phyloP scores from a whole-genome alignment of 768 basidiomycete species.

The Trametes cubensis region DNA sequence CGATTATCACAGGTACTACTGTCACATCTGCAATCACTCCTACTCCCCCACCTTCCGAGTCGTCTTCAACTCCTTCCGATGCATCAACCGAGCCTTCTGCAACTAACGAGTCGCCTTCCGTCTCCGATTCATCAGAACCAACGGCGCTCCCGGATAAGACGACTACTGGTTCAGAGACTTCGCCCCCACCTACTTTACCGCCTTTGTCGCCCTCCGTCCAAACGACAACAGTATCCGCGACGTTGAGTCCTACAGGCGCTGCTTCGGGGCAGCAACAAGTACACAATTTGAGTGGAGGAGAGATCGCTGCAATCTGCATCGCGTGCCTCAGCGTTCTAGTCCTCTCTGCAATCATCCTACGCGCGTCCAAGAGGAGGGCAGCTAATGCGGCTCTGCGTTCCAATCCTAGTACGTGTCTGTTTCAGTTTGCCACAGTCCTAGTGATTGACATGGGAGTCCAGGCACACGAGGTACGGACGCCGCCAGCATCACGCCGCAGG shows the following conservation, averaged over 20 bases:
- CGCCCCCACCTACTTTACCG: background rate
- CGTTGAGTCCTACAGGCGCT: background rate
- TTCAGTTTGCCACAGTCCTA: background rate
- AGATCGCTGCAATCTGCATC: constrained; percentile 7
- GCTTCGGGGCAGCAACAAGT: background rate
- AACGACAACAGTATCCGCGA: background rate
- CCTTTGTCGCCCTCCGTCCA: background rate
- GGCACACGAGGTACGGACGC: no score
- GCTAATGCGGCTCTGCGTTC: background rate
- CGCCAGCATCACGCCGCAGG: no score
- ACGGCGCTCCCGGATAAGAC: background rate
- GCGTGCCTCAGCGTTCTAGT: background rate
- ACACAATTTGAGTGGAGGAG: constrained; percentile 7
- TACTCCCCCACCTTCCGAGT: background rate
- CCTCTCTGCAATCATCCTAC: constrained; percentile 1
- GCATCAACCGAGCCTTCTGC: background rate
- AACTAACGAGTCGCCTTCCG: no score
- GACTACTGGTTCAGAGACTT: background rate
- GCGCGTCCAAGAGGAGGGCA: constrained; percentile 1
- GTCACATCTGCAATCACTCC: background rate
- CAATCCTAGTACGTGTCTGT: background rate
- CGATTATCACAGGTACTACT: constrained; percentile 3
- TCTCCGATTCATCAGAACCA: background rate
- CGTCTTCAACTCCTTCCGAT: background rate
- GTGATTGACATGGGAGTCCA: no score